Conservation (phyloP, 129 eudicot species). For the Glebionis coronaria region DNA sequence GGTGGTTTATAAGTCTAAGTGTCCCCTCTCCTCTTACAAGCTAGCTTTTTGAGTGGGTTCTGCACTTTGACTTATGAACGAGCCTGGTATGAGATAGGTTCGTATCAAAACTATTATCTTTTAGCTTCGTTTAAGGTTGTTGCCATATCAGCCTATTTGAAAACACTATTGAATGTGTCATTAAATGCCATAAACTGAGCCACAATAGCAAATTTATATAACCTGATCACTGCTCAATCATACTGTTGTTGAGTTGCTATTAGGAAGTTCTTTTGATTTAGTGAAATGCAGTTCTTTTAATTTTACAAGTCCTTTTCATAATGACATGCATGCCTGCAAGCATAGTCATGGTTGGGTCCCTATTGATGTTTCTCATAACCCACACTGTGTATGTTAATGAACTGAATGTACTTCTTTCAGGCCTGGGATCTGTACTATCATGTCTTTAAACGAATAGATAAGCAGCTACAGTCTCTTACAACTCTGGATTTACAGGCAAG, state of each 20-base stretch:
- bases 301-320: background rate
- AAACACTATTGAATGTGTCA: no score
- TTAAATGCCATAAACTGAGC: no score
- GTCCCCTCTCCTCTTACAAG: no score
- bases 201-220: no score
- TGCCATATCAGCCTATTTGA: no score
- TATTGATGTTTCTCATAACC: background rate
- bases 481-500: conserved; percentile 92
- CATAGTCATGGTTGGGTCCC: background rate
- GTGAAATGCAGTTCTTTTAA: background rate
- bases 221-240: no score
- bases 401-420: conserved; percentile 37
- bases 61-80: no score
- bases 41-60: no score
- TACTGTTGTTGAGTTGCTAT: background rate
- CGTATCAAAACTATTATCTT: no score
- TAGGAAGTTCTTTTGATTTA: background rate
- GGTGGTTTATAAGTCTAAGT: no score
- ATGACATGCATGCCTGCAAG: conserved; percentile 2
- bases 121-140: no score
- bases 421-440: conserved; percentile 99
- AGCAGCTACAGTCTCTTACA: conserved; percentile 88
- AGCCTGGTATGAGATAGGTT: no score
- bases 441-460: conserved; percentile 90
- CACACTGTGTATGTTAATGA: conserved; percentile 12